phyloP scores from a whole-genome alignment of 2,329 filamentous ascomycete genomes.

The Stachybotrys chlorohalonatus region DNA sequence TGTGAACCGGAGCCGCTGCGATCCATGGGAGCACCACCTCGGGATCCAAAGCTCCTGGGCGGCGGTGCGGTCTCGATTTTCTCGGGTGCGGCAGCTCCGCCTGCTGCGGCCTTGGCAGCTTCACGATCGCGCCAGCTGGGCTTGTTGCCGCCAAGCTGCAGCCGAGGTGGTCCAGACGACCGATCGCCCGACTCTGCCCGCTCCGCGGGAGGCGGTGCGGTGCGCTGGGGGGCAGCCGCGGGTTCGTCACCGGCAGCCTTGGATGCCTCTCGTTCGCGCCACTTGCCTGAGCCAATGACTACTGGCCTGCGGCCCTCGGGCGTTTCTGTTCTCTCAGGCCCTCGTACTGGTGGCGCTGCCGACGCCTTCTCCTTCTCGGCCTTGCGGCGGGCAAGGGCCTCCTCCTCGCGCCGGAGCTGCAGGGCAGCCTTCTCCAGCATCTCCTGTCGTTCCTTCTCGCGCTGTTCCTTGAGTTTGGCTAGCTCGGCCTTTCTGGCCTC shows the following conservation, averaged over 20 bases:
- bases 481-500: slow-evolving; percentile 70
- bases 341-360: slow-evolving; percentile 12
- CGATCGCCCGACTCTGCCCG: slow-evolving; percentile 26
- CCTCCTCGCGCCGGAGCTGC: slow-evolving; percentile 79
- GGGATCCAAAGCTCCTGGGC: slow-evolving; percentile 22
- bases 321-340: slow-evolving; percentile 16
- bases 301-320: slow-evolving; percentile 22
- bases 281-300: slow-evolving; percentile 27
- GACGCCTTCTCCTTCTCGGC: slow-evolving; percentile 49
- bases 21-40: slow-evolving; percentile 32
- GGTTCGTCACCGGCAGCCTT: slow-evolving; percentile 17
- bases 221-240: slow-evolving; percentile 16
- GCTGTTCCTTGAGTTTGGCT: slow-evolving; percentile 56
- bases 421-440: slow-evolving; percentile 52
- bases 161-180: slow-evolving; percentile 44
- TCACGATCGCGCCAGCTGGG: slow-evolving; percentile 68
- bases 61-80: slow-evolving; percentile 35
- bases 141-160: slow-evolving; percentile 53
- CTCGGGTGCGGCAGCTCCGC: slow-evolving; percentile 20
- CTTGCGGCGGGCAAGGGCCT: slow-evolving; percentile 68
- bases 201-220: slow-evolving; percentile 24
- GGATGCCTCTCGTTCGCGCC: slow-evolving; percentile 31
- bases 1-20: slow-evolving; percentile 27
- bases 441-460: slow-evolving; percentile 61
- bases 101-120: slow-evolving; percentile 34